Base-by-base conservation (phyloP, 306 rosid genomes). In the Corylus americana region DNA sequence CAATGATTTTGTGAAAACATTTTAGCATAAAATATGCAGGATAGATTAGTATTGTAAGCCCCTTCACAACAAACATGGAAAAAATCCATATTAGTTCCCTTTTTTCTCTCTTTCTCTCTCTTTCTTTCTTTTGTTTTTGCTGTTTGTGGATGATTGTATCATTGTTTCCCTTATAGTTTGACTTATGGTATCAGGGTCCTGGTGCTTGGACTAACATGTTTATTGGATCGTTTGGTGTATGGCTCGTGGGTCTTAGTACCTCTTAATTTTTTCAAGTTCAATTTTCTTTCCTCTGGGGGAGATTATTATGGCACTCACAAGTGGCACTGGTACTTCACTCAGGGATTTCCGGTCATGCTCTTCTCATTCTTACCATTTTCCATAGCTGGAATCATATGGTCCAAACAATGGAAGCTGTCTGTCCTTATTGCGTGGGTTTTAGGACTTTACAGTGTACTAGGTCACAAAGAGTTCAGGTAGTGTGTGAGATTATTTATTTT, bases 241-340 rank as follows among this genome's bases (percentile, higher is more conserved):
- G 97, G 97, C 73, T 85, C 85, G 44, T 95, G 98, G 98, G 78
- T 90, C 84, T 73, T 95, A 70, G 97, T 95, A 62, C 98, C 98
- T 55, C 93, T 92, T 51, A 91, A 91, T 82, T 95, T 95, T 86
- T 87, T 95, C 62, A 92, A 87, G 75, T 95, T 92, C 93, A 95
- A 92, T 85, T 90, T 95, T 88, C 93, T 95, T 78, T 91, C 96
- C 67, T 86, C 97, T 73, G 98, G 97, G 11, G 98, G 98, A 89
- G 98, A 95, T 79, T 91, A 90, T 79, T 95, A 95, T 83, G 98
- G 98, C 87, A 95, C 98, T 83, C 98, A 95, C 87, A 74, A 75
- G 82, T 92, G 98, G 98, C 96, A 95, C 90, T 95, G 99, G 99
- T 95, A 95, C 93, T 89, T 95, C 85, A 91, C 92, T 81, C 94